Evolutionary conservation across 495 filamentous ascomycete genomes (phyloP), one percentile per base, ranked within the genome.

Genomic region (Saxispiralis lemnorum): DNA sequence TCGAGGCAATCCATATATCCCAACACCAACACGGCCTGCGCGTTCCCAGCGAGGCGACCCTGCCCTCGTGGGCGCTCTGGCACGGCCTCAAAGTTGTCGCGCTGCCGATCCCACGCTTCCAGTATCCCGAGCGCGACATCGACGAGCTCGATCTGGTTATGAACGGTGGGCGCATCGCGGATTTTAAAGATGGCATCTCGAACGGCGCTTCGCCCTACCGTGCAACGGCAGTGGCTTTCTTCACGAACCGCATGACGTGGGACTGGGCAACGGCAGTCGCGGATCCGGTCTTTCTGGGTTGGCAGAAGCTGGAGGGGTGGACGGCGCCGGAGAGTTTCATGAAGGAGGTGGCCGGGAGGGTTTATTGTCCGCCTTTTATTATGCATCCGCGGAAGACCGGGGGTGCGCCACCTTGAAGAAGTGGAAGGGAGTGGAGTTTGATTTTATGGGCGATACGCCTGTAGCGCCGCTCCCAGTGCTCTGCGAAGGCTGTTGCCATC

Each of bases 21-120:
- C 45, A 43, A 18, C 37, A 43, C 31, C 31, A 34, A 11, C 7
- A 13, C 7, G 56, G 45, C 33, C 31, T 64, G 31, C 44, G 46
- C 6, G 37, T 62, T 2, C 61, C 62, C 11, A 55, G 51, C 36
- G 62, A 64, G 48, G 62, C 62, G 1, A 64, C 62, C 0, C 54
- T 58, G 2, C 46, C 57, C n/a, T 56, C 47, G 48, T 64, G 62
- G 31, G 62, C 62, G 11, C 48, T 64, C 6, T 64, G 61, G 61
- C 59, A 64, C 46, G 62, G 62, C 15, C 50, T 64, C 31, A 64
- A 64, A 53, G 39, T 63, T 30, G 54, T 52, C 38, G 60, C 58
- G 48, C 59, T 59, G 13, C 62, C 61, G 35, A 52, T 58, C 17
- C 62, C 62, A 13, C 48, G 59, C 0, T 64, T 52, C 49, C 53